A percentile compares a stretch with the other conserved stretches of the same genome.
Conservation (phyloP, 2,329 filamentous ascomycete genomes). For the Raffaelea arxii region DNA sequence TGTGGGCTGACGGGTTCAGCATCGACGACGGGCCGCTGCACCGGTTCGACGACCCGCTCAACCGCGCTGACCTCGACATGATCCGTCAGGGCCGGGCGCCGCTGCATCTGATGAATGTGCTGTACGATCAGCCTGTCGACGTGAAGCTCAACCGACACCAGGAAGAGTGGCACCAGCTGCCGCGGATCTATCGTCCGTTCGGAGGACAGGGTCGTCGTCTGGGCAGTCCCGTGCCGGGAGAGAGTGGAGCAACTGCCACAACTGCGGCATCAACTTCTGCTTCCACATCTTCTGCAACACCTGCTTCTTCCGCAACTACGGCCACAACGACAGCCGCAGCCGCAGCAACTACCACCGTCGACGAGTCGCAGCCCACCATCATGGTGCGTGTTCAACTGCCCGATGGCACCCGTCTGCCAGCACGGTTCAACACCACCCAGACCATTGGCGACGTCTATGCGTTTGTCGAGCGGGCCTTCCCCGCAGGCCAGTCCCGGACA, state of each 20-base stretch:
- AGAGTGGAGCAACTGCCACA: slow-evolving; percentile 19
- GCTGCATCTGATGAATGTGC: slow-evolving; percentile 67
- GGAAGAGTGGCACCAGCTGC: slow-evolving; percentile 63
- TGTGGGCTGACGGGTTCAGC: slow-evolving; percentile 80
- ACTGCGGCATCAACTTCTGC: slow-evolving; percentile 25
- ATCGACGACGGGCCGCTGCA: slow-evolving; percentile 72
- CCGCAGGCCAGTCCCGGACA: slow-evolving; percentile 43
- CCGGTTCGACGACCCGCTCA: slow-evolving; percentile 69
- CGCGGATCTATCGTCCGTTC: slow-evolving; percentile 70
- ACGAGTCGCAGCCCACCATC: slow-evolving; percentile 57
- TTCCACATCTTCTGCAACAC: slow-evolving; percentile 18
- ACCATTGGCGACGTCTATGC: slow-evolving; percentile 70
- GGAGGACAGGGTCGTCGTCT: slow-evolving; percentile 61
- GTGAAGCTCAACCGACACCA: slow-evolving; percentile 69
- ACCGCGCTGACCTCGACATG: slow-evolving; percentile 61
- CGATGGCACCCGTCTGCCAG: slow-evolving; percentile 66
- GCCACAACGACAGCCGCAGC: slow-evolving; percentile 14
- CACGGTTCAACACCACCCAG: slow-evolving; percentile 71
- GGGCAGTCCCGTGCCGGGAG: slow-evolving; percentile 66
- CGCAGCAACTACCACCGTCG: slow-evolving; percentile 32
- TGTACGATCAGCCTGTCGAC: slow-evolving; percentile 65
- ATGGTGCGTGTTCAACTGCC: slow-evolving; percentile 69
- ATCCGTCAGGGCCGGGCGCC: slow-evolving; percentile 71
- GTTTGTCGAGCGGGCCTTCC: slow-evolving; percentile 58
- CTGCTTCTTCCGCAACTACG: slow-evolving; percentile 21